phyloP scores from a whole-genome alignment of 352 stramenopile species.

The Aphanomyces astaci region DNA sequence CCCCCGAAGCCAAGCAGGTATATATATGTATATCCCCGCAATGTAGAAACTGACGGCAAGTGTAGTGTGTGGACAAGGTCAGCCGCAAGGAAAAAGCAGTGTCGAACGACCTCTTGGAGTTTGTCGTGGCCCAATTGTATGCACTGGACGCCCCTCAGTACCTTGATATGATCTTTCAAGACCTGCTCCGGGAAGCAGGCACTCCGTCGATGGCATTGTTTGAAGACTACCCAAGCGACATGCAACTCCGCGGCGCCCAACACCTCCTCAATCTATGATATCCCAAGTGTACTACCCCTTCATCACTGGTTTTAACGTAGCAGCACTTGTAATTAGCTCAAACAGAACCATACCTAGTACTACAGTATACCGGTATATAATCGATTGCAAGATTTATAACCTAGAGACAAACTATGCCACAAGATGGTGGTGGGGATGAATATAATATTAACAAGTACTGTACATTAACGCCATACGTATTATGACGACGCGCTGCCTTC shows the following conservation, averaged over 20 bases:
- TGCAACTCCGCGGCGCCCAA: background rate
- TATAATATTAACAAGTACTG: slow-evolving; percentile 10
- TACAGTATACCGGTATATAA: too few species aligned
- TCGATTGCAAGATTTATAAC: too few species aligned
- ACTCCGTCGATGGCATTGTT: background rate
- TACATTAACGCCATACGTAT: background rate
- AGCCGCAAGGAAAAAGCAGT: background rate
- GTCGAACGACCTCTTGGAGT: background rate
- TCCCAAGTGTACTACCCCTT: background rate
- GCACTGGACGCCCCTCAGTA: background rate
- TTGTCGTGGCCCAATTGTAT: background rate
- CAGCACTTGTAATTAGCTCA: too few species aligned
- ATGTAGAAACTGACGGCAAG: background rate
- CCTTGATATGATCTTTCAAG: background rate
- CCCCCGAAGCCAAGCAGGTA: slow-evolving; percentile 4
- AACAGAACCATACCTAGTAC: too few species aligned
- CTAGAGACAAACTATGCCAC: too few species aligned
- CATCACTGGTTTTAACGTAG: background rate
- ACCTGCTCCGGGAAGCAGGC: background rate
- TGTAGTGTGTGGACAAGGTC: background rate
- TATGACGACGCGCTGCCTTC: background rate
- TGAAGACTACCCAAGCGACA: background rate
- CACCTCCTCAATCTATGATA: background rate
- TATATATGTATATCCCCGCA: background rate
- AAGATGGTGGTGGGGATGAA: background rate